Evolutionary conservation across 2,329 filamentous ascomycete species (phyloP).

Genomic region (Colletotrichum agaves): DNA sequence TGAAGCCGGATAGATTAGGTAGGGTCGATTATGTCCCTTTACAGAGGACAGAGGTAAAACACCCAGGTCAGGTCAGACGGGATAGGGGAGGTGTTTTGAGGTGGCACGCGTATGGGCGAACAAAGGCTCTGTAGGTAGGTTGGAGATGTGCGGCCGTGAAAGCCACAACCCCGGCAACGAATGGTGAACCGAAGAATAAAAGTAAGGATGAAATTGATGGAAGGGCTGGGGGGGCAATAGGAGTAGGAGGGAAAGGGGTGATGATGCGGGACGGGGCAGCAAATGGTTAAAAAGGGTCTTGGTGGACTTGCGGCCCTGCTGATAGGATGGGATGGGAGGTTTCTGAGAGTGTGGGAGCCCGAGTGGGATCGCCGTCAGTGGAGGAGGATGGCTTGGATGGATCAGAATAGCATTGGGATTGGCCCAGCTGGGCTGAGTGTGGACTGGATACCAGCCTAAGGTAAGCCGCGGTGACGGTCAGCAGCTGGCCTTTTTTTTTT

Average conservation of each 20-base stretch:
- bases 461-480: slow-evolving; percentile 13
- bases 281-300: slow-evolving; percentile 38
- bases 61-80: slow-evolving; percentile 13
- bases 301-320: slow-evolving; percentile 26
- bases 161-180: slow-evolving; percentile 36
- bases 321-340: slow-evolving; percentile 12
- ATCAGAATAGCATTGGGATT: slow-evolving; percentile 35
- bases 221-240: slow-evolving; percentile 32
- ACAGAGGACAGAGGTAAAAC: slow-evolving; percentile 7
- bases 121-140: slow-evolving; percentile 28
- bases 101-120: slow-evolving; percentile 24
- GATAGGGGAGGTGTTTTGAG: slow-evolving; percentile 4
- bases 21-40: slow-evolving; percentile 17
- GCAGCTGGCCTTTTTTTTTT: not conserved
- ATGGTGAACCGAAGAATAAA: slow-evolving; percentile 29
- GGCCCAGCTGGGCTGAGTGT: slow-evolving; percentile 31
- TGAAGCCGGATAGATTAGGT: slow-evolving; percentile 10
- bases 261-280: slow-evolving; percentile 34
- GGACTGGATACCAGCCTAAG: slow-evolving; percentile 7
- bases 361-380: slow-evolving; percentile 26
- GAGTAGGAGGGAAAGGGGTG: slow-evolving; percentile 31
- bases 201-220: slow-evolving; percentile 21
- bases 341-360: not conserved
- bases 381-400: slow-evolving; percentile 37
- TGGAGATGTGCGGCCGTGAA: slow-evolving; percentile 30